These are phyloP conservation scores for Xylaria sp. DNA, from an alignment of 2,329 filamentous ascomycete genomes.

Conservation along the genomic window DNA sequence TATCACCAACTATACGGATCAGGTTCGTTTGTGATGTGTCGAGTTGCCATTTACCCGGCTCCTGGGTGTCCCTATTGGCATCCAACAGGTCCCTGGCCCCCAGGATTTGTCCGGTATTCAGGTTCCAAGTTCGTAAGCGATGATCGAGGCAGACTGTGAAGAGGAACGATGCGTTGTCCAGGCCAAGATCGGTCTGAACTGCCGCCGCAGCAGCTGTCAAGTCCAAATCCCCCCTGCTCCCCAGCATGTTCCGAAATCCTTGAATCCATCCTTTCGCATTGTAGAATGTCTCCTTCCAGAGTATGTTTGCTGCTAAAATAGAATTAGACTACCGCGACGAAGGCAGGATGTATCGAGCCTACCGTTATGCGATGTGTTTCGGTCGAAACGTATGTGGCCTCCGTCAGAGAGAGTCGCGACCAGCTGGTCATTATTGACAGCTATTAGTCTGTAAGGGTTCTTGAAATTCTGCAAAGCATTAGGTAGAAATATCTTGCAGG, in stretches of 20 bases:
- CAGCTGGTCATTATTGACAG: conserved; percentile 72
- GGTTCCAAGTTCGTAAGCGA: conserved; percentile 85
- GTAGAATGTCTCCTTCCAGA: conserved; percentile 74
- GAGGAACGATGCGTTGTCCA: conserved; percentile 55
- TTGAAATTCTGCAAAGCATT: conserved; percentile 73
- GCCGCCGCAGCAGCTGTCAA: conserved; percentile 68
- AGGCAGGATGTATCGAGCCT: conserved; percentile 30
- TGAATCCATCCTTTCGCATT: conserved; percentile 74
- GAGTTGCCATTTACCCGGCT: conserved; percentile 73
- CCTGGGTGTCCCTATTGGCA: conserved; percentile 65
- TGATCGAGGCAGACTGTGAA: conserved; percentile 91
- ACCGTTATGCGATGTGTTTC: conserved; percentile 54
- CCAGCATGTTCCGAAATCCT: conserved; percentile 66
- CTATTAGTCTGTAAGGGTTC: conserved; percentile 78
- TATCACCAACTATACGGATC: conserved; percentile 68
- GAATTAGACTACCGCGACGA: conserved; percentile 20
- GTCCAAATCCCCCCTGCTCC: conserved; percentile 66
- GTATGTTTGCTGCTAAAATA: conserved; percentile 33
- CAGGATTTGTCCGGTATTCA: conserved; percentile 76
- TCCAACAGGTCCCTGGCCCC: conserved; percentile 78
- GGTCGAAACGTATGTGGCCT: conserved; percentile 71
- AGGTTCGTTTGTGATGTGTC: conserved; percentile 79
- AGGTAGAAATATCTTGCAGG: conserved; percentile 74
- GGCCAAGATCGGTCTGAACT: conserved; percentile 54
- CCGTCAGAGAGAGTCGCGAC: conserved; percentile 83